Conservation (phyloP, 208 protist species). For the Trypanosoma vivax region DNA sequence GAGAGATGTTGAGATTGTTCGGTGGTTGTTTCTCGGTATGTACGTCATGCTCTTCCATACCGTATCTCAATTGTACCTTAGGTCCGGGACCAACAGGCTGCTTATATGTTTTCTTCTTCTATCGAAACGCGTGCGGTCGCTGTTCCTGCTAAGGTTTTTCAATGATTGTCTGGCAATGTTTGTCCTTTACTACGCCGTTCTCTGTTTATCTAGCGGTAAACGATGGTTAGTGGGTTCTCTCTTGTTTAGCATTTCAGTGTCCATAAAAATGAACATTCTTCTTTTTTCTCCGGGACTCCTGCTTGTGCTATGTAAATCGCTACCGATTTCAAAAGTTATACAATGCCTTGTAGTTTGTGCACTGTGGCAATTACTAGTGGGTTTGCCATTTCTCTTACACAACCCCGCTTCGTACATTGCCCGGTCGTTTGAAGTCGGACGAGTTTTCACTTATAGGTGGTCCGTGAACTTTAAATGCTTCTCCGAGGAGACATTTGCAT, state of each 20-base stretch:
- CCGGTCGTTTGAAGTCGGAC: slow-evolving; percentile 58
- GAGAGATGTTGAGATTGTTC: slow-evolving; percentile 47
- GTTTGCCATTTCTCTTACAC: slow-evolving; percentile 53
- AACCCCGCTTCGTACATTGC: slow-evolving; percentile 37
- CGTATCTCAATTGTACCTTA: slow-evolving; percentile 39
- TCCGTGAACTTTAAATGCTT: slow-evolving; percentile 80
- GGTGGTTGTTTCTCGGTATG: slow-evolving; percentile 69
- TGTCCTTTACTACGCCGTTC: slow-evolving; percentile 61
- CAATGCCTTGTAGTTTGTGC: slow-evolving; percentile 41
- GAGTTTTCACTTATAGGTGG: slow-evolving; percentile 66
- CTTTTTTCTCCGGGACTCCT: slow-evolving; percentile 89
- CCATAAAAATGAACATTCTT: slow-evolving; percentile 95
- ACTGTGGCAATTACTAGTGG: slow-evolving; percentile 54
- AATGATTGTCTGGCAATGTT: slow-evolving; percentile 88
- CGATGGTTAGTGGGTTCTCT: slow-evolving; percentile 60
- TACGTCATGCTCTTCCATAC: slow-evolving; percentile 51
- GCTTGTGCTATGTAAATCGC: slow-evolving; percentile 41
- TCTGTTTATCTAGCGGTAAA: slow-evolving; percentile 26
- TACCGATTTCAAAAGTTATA: slow-evolving; percentile 57
- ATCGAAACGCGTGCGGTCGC: slow-evolving; percentile 72
- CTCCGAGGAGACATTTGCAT: slow-evolving; percentile 39
- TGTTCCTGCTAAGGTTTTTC: slow-evolving; percentile 86
- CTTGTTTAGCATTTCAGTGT: slow-evolving; percentile 80
- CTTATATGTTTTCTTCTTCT: slow-evolving; percentile 46
- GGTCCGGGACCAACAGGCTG: slow-evolving; percentile 22